phyloP scores from a whole-genome alignment of 352 stramenopile species.

The Phytophthora colocasiae region DNA sequence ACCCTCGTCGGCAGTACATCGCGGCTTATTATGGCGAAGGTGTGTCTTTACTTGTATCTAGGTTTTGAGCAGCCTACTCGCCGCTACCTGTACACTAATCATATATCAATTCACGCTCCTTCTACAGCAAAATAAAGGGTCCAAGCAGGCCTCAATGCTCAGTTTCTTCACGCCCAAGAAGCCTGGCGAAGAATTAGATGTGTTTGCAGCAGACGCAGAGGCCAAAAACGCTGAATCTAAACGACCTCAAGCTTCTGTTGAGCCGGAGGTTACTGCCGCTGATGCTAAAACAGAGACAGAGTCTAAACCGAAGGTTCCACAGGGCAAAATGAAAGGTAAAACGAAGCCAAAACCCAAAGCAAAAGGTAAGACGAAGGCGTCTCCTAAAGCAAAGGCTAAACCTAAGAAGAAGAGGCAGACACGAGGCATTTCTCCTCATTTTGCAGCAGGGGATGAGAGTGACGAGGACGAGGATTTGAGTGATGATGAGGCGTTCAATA shows the following conservation, averaged over 20 bases:
- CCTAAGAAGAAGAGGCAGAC: constrained; percentile 22
- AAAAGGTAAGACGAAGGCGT: constrained; percentile 29
- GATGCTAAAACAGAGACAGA: constrained; percentile 16
- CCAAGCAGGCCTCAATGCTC: constrained; percentile 70
- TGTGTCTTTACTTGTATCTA: constrained; percentile 13
- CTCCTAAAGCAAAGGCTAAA: constrained; percentile 24
- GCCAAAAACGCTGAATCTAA: constrained; percentile 29
- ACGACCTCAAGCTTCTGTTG: constrained; percentile 12
- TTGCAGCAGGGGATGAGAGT: constrained; percentile 22
- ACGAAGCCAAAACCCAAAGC: constrained; percentile 32
- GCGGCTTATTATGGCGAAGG: constrained; percentile 23
- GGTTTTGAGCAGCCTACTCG: background rate
- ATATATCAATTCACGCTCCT: constrained; percentile 17
- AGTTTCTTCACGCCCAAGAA: constrained; percentile 81
- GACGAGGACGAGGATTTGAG: constrained; percentile 32
- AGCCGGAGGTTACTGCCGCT: constrained; percentile 14
- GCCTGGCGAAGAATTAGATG: constrained; percentile 22
- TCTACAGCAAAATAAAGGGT: constrained; percentile 60
- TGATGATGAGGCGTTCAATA: constrained; percentile 42
- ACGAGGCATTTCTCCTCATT: constrained; percentile 40
- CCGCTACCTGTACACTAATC: no score
- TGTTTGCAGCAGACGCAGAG: constrained; percentile 16
- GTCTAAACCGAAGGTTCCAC: constrained; percentile 12
- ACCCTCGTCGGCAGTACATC: background rate
- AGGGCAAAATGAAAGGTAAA: constrained; percentile 20